Evolutionary conservation across 2,329 filamentous ascomycete genomes (phyloP), one percentile per base, ranked within the genome.

Genomic region (Fusarium begoniae): DNA sequence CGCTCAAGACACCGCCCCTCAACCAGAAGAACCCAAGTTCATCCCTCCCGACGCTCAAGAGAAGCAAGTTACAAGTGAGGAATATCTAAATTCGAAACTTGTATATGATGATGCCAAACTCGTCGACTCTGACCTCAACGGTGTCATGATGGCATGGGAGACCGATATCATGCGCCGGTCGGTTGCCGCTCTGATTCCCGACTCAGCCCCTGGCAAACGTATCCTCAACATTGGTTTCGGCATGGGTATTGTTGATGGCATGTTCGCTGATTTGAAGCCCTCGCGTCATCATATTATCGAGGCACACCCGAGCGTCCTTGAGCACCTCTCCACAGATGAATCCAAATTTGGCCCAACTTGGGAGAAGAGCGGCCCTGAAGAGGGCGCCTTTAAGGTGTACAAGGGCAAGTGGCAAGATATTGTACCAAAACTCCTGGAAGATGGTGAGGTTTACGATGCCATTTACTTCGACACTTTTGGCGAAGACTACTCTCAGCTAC

Each of bases 381-480:
- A 90, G 32, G 93, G 92, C 15, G 93, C 93, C 77, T 92, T 90
- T 83, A 90, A 92, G 77, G 89, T 97, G 30, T 90, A 94, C 80
- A 79, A 75, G 26, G 82, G 94, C 6, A 87, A 87, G 74, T 97
- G 95, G 95, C 95, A 97, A 82, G 93, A 96, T 67, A 84, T 96
- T 0, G 85, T 95, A 22, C 92, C 92, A 0, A 84, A 85, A 57
- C 85, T 97, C 13, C 84, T 96, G 2, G 89, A 90, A 67, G 84
- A 90, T 45, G 93, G 92, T 15, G 88, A 92, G 77, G 84, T 90
- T 18, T 95, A 96, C 79, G 94, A 97, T 80, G 94, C 92, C 35
- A 94, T 99, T 75, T 99, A 98, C 85, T 98, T 98, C 79, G 96
- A 99, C 80, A 99, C 96, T 0, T 98, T 98, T 82, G 96, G 95